Evolutionary conservation across 768 basidiomycete species (phyloP).

Genomic region (Rhodotorula diobovata): DNA sequence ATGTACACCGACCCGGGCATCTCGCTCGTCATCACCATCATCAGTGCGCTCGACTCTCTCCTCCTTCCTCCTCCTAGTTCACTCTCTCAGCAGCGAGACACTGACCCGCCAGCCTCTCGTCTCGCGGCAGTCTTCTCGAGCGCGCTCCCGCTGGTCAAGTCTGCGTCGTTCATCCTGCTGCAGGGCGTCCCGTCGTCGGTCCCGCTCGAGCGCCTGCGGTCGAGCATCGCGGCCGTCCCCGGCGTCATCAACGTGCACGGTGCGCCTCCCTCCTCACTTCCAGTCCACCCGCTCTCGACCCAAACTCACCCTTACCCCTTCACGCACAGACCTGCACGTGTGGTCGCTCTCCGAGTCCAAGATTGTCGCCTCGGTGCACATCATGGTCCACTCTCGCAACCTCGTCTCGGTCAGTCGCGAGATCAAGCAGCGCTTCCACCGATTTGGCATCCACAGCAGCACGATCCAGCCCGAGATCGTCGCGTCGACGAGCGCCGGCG

Average conservation of each 20-base stretch:
- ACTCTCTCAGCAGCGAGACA: background rate
- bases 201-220: slow-evolving; percentile 79
- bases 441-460: slow-evolving; percentile 77
- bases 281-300: too few species aligned
- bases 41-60: slow-evolving; percentile 51
- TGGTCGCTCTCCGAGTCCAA: slow-evolving; percentile 97
- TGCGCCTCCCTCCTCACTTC: background rate
- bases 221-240: slow-evolving; percentile 71
- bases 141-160: slow-evolving; percentile 75
- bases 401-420: slow-evolving; percentile 85
- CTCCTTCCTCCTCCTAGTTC: too few species aligned
- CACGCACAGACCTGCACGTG: slow-evolving; percentile 68
- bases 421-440: slow-evolving; percentile 77
- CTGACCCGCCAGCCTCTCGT: background rate
- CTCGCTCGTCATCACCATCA: slow-evolving; percentile 86
- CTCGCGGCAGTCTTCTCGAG: slow-evolving; percentile 71
- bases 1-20: slow-evolving; percentile 91
- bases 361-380: slow-evolving; percentile 91
- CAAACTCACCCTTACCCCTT: too few species aligned
- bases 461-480: slow-evolving; percentile 43
- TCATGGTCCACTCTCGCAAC: slow-evolving; percentile 71
- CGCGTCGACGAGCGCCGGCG: background rate
- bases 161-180: slow-evolving; percentile 87
- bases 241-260: slow-evolving; percentile 79
- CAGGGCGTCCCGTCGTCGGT: slow-evolving; percentile 89